Evolutionary conservation across 129 eudicot species (phyloP), one percentile per base, ranked within the genome.

Genomic region (Erigeron canadensis): DNA sequence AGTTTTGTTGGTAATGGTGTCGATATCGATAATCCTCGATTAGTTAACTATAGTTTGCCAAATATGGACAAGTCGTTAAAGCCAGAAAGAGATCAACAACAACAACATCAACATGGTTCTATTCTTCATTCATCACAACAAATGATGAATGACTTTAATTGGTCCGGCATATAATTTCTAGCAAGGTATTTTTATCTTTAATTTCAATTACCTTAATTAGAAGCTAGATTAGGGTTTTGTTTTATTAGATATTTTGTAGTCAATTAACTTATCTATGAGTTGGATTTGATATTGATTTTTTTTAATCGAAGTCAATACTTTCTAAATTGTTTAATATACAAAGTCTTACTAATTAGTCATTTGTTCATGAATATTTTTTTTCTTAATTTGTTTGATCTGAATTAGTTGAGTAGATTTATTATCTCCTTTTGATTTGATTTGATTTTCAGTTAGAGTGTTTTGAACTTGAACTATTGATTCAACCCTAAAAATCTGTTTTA

Each of bases 51-150:
- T 72, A 79, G 84, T 11, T 74, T 81, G 78, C 91, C 77, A 74
- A 78, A 74, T 58, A 61, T 62, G 59, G 86, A 78, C 41, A 85
- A 83, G 22, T 28, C 34, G 34, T 15, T 70, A 21, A 80, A 81
- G 64, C 82, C 58, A 79, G 86, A 85, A 57, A 76, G 80, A 22
- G 84, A 85, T 47, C 84, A 71, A 64, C 76, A 71, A 57, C 79
- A 81, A 22, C 82, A 85, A 42, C 84, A 71, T 54, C 76, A 71
- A 57, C 79, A 81, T 69, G 88, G 80, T 6, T 69, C 88, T 46
- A 60, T 84, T 50, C 62, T 84, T 73, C 75, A 76, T 63, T 85
- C 88, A 68, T 89, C 82, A 18, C 96, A 84, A 73, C 85, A 80
- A 58, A 66, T 79, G 60, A 44, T 81, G 74, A 89, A 71, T 44